Base-by-base conservation (phyloP, 768 basidiomycete genomes). In the Psilocybe azurescens region DNA sequence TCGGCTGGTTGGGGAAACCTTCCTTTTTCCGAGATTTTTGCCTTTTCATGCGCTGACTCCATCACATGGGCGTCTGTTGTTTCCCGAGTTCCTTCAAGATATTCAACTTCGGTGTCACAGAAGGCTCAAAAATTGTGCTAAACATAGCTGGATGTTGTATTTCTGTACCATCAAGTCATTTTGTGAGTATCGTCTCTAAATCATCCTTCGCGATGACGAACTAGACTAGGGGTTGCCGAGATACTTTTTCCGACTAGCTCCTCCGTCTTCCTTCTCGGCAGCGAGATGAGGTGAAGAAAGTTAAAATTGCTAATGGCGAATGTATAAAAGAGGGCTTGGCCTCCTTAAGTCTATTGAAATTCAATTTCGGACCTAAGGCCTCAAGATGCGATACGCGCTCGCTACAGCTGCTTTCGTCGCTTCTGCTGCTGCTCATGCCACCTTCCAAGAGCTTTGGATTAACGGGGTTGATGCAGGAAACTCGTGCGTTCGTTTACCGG, bases 361-460 rank as follows among this genome's bases (percentile, higher is more conserved):
- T 49, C 56, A 48, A 33, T 13, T 50, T 58, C n/a, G n/a, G 56
- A 52, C 16, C 52, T 33, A 20, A n/a, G 32, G 9, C 48, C 36
- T 38, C 53, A 64, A 56, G 49, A 77, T 79, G 77, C 67, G 78
- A 62, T 68, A 73, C 59, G 63, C 74, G 18, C 62, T 73, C 47
- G 61, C 76, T 44, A 68, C 70, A 16, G 78, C 77, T 11, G 70
- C 74, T 16, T 68, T 81, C 53, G 63, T 74, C 52, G 79, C 75
- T 1, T 75, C 76, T 49, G 82, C 69, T 11, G 74, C 78, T 20
- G 82, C 83, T 3, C 83, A 84, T 67, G 80, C 83, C 29, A 84
- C 83, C 3, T 86, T 81, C 75, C 83, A 86, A 67, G 76, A 84
- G 63, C 66, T 86, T 49, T 85, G 84, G 83, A 76, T 84, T 56